A percentile compares a stretch with the other conserved stretches of the same genome.
Evolutionary conservation across 805 yeast genomes (phyloP).

Genomic region (Scheffersomyces spartinae): DNA sequence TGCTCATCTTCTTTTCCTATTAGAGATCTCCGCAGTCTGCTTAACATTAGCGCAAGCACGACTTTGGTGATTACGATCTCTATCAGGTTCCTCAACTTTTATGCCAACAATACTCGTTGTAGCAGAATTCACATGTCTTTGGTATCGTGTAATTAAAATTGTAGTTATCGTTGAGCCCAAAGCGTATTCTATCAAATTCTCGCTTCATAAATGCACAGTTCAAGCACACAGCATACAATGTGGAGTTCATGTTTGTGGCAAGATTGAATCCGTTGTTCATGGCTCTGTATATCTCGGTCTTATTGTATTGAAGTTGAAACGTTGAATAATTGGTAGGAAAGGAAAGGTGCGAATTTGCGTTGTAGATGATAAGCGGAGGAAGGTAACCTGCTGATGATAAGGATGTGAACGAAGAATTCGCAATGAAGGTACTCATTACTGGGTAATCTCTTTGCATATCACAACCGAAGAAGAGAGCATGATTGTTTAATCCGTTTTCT

Average conservation of each 20-base stretch:
- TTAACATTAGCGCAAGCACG: too few relatives aligned
- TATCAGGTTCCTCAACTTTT: too few relatives aligned
- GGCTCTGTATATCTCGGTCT: constrained; percentile 32
- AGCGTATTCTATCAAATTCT: constrained; percentile 26
- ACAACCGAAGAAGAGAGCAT: constrained; percentile 34
- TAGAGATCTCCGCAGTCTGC: too few relatives aligned
- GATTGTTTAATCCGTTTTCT: constrained; percentile 7
- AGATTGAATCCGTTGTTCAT: constrained; percentile 40
- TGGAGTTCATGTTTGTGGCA: constrained; percentile 34
- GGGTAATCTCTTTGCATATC: too few relatives aligned
- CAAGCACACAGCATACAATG: constrained; percentile 34
- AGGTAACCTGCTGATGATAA: too few relatives aligned
- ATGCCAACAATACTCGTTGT: constrained; percentile 11
- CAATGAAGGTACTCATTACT: too few relatives aligned
- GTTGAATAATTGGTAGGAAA: constrained; percentile 46
- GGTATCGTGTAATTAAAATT: constrained; percentile 6
- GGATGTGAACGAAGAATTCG: too few relatives aligned
- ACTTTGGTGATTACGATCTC: too few relatives aligned
- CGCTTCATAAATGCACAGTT: constrained; percentile 49
- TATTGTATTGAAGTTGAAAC: constrained; percentile 40
- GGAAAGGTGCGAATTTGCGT: constrained; percentile 31
- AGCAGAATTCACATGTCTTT: constrained; percentile 9
- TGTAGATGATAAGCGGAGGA: constrained; percentile 46
- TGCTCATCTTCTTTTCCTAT: too few relatives aligned
- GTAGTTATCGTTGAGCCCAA: constrained; percentile 2